Evolutionary conservation across 768 basidiomycete genomes (phyloP).

Genomic region (Boletales sp.): DNA sequence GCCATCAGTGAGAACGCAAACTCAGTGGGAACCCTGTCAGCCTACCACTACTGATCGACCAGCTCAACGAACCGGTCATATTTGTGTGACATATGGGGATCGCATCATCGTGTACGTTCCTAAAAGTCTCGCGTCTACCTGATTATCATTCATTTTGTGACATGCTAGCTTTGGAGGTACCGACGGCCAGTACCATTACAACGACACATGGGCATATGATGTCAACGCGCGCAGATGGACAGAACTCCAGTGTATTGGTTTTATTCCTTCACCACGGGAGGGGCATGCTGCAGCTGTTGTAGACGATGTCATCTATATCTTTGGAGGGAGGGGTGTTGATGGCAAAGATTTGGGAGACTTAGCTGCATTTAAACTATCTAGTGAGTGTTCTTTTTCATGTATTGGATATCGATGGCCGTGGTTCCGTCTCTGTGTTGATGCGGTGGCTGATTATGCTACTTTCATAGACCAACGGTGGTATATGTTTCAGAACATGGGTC

Average conservation of each 20-base stretch:
- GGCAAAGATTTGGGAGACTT: constrained; percentile 94
- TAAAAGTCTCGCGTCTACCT: constrained; percentile 10
- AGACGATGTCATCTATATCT: constrained; percentile 96
- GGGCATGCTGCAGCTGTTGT: constrained; percentile 96
- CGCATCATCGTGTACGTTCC: constrained; percentile 74
- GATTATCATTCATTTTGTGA: constrained; percentile 13
- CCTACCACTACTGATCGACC: constrained; percentile 58
- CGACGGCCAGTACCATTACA: constrained; percentile 98
- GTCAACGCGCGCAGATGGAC: constrained; percentile 77
- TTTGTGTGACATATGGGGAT: constrained; percentile 78
- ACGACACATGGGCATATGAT: constrained; percentile 97
- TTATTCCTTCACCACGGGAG: constrained; percentile 92
- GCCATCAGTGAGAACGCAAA: constrained; percentile 70
- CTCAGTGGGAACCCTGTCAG: constrained; percentile 80
- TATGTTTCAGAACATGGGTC: constrained; percentile 99
- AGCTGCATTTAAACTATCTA: constrained; percentile 95
- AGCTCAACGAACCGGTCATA: constrained; percentile 88
- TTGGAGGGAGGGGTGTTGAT: constrained; percentile 95
- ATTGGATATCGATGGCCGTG: background rate
- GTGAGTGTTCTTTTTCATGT: constrained; percentile 46
- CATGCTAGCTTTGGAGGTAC: constrained; percentile 86
- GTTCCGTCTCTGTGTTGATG: constrained; percentile 1
- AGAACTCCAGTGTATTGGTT: constrained; percentile 93
- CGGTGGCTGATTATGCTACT: constrained; percentile 8
- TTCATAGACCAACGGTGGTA: constrained; percentile 92